Evolutionary conservation across 2,329 filamentous ascomycete genomes (phyloP).

Genomic region (Leptographium lundbergii): DNA sequence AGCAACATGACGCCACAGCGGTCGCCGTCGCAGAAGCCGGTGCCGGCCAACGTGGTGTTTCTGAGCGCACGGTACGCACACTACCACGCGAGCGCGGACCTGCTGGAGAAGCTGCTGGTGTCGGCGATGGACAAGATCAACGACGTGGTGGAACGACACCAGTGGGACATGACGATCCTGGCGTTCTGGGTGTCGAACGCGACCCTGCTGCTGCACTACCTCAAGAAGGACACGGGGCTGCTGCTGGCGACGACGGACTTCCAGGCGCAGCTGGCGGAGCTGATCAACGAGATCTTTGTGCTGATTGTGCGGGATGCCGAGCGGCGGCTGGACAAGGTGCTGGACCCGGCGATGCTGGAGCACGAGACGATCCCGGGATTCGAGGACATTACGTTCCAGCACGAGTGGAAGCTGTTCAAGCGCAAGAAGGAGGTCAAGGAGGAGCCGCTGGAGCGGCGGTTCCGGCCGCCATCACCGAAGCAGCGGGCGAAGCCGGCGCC

Average conservation of each 20-base stretch:
- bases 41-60: slow-evolving; percentile 94
- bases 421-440: slow-evolving; percentile 81
- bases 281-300: slow-evolving; percentile 97
- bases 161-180: slow-evolving; percentile 99
- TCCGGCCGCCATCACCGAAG: slow-evolving; percentile 86
- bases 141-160: slow-evolving; percentile 83
- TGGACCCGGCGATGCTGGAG: slow-evolving; percentile 88
- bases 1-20: slow-evolving; percentile 96
- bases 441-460: slow-evolving; percentile 80
- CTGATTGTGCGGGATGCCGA: slow-evolving; percentile 94
- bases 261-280: slow-evolving; percentile 82
- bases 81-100: slow-evolving; percentile 81
- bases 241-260: slow-evolving; percentile 75
- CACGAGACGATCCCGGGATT: slow-evolving; percentile 97
- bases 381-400: slow-evolving; percentile 91
- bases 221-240: slow-evolving; percentile 84
- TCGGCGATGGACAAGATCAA: slow-evolving; percentile 95
- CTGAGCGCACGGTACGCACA: slow-evolving; percentile 91
- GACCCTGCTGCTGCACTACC: slow-evolving; percentile 85
- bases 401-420: slow-evolving; percentile 97
- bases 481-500: slow-evolving; percentile 84
- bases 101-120: slow-evolving; percentile 68
- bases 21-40: slow-evolving; percentile 92
- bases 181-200: slow-evolving; percentile 99
- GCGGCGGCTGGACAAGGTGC: slow-evolving; percentile 85